Evolutionary conservation across 2,329 filamentous ascomycete genomes (phyloP).

Genomic region (Scedosporium aurantiacum): DNA sequence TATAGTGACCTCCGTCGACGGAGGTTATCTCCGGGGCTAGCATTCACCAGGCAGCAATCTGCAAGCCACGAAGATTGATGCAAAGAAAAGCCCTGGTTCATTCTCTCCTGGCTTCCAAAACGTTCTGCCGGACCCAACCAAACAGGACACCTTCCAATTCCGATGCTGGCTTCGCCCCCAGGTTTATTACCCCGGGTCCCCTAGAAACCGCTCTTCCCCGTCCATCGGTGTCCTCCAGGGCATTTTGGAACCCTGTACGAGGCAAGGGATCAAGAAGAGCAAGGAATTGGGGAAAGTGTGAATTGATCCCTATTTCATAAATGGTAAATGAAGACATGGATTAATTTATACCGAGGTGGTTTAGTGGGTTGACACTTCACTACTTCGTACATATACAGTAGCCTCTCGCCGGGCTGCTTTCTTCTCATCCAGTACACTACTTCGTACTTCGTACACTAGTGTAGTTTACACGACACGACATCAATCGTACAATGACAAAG

Average conservation of each 20-base stretch:
- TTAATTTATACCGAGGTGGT: background rate
- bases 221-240: background rate
- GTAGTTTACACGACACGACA: too few species aligned
- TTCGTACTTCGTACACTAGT: too few species aligned
- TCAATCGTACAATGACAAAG: background rate
- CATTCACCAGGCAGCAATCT: background rate
- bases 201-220: background rate
- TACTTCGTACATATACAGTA: too few species aligned
- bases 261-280: background rate
- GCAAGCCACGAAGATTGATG: background rate
- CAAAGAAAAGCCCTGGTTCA: background rate
- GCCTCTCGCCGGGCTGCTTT: background rate
- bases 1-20: too few species aligned
- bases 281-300: background rate
- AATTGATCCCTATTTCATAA: background rate
- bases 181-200: background rate
- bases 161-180: background rate
- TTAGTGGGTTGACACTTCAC: too few species aligned
- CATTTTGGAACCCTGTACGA: background rate
- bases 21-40: background rate
- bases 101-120: background rate
- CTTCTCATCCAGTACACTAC: background rate
- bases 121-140: background rate
- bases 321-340: background rate
- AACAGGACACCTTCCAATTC: background rate